Conservation (phyloP, 768 basidiomycete genomes). For the Trametes elegans region DNA sequence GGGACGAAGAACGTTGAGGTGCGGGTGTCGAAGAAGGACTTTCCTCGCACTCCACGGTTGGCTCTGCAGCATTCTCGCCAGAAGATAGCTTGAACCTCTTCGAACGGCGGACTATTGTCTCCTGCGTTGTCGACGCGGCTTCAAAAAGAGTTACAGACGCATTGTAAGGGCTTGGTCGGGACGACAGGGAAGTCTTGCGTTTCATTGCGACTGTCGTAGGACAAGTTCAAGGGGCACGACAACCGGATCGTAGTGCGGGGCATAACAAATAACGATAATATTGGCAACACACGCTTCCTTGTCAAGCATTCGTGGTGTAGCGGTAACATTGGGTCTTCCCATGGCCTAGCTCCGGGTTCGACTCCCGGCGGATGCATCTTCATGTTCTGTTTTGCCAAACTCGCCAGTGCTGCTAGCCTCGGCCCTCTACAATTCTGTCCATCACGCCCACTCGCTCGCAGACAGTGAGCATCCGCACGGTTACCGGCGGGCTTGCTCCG, state of each 20-base stretch:
- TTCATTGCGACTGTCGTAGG: neutral
- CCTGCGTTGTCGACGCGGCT: constrained; percentile 14
- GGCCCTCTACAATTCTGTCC: too few species aligned
- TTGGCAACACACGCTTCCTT: too few species aligned
- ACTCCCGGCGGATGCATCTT: constrained; percentile 51
- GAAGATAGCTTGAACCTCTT: constrained; percentile 14
- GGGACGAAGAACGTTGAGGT: neutral
- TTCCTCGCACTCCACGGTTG: neutral
- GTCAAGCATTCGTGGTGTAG: constrained; percentile 55
- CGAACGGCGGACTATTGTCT: constrained; percentile 5
- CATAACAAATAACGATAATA: too few species aligned
- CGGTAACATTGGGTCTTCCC: constrained; percentile 90
- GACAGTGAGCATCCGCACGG: too few species aligned
- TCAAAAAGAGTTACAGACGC: constrained; percentile 21
- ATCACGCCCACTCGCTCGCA: too few species aligned
- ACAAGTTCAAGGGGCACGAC: neutral
- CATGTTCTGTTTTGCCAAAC: neutral
- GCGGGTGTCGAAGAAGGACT: neutral
- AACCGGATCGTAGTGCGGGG: too few species aligned
- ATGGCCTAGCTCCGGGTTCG: constrained; percentile 64
- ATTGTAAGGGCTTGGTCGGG: constrained; percentile 13
- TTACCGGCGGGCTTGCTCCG: too few species aligned
- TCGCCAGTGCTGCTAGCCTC: too few species aligned
- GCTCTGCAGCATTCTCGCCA: neutral
- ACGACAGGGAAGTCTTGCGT: constrained; percentile 1